These are phyloP conservation scores for Lophiostoma macrostomum DNA, from an alignment of 495 filamentous ascomycete species.

Conservation along the genomic window DNA sequence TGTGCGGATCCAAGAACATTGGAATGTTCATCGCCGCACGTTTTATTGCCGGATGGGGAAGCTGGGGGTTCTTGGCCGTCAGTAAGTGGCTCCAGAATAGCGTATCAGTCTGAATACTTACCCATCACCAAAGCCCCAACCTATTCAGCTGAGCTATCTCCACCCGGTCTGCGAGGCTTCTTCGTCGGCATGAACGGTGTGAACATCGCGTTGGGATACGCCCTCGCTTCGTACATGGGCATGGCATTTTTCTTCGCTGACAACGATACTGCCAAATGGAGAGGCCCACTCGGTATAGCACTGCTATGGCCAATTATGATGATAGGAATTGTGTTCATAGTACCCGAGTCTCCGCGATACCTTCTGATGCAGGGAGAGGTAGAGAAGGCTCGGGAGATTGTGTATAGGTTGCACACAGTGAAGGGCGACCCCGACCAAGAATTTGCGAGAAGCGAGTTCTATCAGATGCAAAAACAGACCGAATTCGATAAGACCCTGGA, in stretches of 20 bases:
- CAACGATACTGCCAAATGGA: slow-evolving; percentile 18
- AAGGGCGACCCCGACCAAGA: slow-evolving; percentile 23
- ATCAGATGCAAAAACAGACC: slow-evolving; percentile 29
- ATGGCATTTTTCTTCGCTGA: slow-evolving; percentile 27
- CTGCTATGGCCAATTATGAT: slow-evolving; percentile 29
- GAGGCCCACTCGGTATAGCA: slow-evolving; percentile 26
- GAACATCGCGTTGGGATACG: slow-evolving; percentile 29
- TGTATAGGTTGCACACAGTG: slow-evolving; percentile 23
- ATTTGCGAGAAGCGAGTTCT: slow-evolving; percentile 28
- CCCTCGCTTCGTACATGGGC: slow-evolving; percentile 27
- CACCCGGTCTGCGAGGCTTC: slow-evolving; percentile 28
- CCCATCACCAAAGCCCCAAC: slow-evolving; percentile 8
- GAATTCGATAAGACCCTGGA: slow-evolving; percentile 29
- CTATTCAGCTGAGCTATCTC: slow-evolving; percentile 28
- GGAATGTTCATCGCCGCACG: slow-evolving; percentile 30
- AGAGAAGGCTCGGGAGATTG: slow-evolving; percentile 29
- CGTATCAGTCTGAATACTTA: neutral
- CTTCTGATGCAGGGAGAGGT: slow-evolving; percentile 25
- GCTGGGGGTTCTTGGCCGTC: slow-evolving; percentile 28
- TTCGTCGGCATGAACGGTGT: slow-evolving; percentile 34
- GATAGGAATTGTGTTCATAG: slow-evolving; percentile 17
- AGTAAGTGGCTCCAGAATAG: slow-evolving; percentile 11
- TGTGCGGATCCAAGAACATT: slow-evolving; percentile 17
- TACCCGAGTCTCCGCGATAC: slow-evolving; percentile 27
- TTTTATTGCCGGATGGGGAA: slow-evolving; percentile 28